phyloP scores from a whole-genome alignment of 192 early-diverging fungal genomes.

The Linnemannia zychae region DNA sequence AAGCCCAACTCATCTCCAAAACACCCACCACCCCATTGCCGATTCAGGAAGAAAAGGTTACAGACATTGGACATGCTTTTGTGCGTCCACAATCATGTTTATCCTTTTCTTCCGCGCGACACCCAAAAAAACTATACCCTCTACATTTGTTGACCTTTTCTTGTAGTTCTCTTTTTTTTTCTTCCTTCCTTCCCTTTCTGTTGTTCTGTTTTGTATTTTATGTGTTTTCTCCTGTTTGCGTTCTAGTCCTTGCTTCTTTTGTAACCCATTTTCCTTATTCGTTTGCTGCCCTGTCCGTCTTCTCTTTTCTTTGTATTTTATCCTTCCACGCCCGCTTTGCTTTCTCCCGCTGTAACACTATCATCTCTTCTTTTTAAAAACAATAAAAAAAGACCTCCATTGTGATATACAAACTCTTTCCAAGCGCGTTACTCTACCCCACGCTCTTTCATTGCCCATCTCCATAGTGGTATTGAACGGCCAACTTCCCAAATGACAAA shows the following conservation, averaged over 20 bases:
- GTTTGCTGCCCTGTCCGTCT: not conserved
- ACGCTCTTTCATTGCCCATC: no score
- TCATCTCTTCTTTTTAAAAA: not conserved
- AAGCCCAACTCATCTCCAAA: not conserved
- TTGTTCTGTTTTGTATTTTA: constrained; percentile 3
- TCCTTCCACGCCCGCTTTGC: not conserved
- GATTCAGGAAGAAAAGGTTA: not conserved
- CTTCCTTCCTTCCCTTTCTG: not conserved
- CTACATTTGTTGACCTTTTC: not conserved
- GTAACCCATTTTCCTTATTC: not conserved
- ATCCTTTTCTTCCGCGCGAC: not conserved
- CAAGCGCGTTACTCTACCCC: no score
- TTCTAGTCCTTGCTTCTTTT: not conserved
- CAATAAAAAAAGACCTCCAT: not conserved
- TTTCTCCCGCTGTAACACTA: not conserved
- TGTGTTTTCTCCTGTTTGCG: not conserved
- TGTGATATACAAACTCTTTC: not conserved
- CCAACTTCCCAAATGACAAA: no score
- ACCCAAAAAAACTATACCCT: constrained; percentile 7
- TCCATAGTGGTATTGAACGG: no score
- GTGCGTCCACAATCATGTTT: not conserved
- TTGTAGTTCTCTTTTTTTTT: not conserved
- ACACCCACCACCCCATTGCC: not conserved
- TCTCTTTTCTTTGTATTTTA: not conserved
- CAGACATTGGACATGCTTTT: not conserved